Base-by-base conservation (phyloP, 208 protist species). In the Angomonas deanei region DNA sequence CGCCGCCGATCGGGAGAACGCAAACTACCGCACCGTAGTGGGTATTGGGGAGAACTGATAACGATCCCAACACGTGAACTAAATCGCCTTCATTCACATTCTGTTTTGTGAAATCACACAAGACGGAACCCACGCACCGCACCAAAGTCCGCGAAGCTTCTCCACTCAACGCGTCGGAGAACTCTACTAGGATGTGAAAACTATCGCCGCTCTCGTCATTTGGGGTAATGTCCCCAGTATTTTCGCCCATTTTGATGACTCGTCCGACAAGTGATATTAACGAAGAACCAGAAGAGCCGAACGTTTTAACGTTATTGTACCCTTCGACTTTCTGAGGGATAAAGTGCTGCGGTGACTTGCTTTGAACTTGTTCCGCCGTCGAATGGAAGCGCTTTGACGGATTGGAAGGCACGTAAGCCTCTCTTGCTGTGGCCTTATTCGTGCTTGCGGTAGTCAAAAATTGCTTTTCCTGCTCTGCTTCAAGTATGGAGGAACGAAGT, bases 21-120 rank as follows among this genome's bases (percentile, higher is more conserved):
- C 74, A 82, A 13, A 95, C 70, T 28, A 70, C 74, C 76, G 66
- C 74, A 63, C 17, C 28, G 34, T 34, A 30, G 19, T 31, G 33
- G 2, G 27, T 26, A 4, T 60, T 19, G 26, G 24, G 33, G 0
- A 46, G 46, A 36, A 39, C 39, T 10, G 79, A 54, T n/a, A 95
- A 39, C 48, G 92, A 84, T 11, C 89, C 89, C 33, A 93, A 71
- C 52, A 91, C 76, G 64, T 95, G 89, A 17, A 95, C 82, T 46
- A 90, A 53, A 74, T 92, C 89, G 2, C 84, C 89, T 4, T 74
- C 66, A 10, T 34, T n/a, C 3, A 95, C 58, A 33, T 82, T 54
- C 27, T 76, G 53, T 1, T 36, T 32, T 0, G 80, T 78, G 71
- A 93, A 95, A 0, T 66, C 64, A 13, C 63, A 53, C 26, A 95